phyloP scores from a whole-genome alignment of 2,329 filamentous ascomycete species.

The Zymoseptoria passerinii region DNA sequence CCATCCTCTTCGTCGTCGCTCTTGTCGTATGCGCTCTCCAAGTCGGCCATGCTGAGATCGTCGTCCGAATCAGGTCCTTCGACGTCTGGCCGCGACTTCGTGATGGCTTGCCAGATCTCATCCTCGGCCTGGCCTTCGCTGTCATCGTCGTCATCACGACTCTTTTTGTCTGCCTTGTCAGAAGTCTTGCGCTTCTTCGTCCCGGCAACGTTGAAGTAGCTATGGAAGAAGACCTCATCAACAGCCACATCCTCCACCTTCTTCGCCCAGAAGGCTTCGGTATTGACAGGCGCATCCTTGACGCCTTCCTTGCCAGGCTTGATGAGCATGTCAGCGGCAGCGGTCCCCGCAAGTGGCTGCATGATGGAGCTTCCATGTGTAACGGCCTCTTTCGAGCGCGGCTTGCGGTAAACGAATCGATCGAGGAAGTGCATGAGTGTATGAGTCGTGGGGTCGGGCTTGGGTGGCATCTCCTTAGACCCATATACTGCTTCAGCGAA shows the following conservation, averaged over 20 bases:
- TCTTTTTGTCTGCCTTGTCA: constrained; percentile 48
- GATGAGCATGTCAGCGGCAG: constrained; percentile 53
- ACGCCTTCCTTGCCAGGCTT: constrained; percentile 42
- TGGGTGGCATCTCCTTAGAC: constrained; percentile 64
- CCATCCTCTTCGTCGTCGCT: constrained; percentile 28
- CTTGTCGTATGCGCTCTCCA: constrained; percentile 31
- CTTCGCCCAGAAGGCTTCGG: constrained; percentile 83
- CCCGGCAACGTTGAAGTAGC: constrained; percentile 72
- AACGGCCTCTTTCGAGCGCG: constrained; percentile 56
- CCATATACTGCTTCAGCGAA: constrained; percentile 67
- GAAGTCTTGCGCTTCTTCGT: constrained; percentile 48
- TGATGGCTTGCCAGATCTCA: constrained; percentile 86
- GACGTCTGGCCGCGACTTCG: constrained; percentile 69
- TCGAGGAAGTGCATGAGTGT: constrained; percentile 93
- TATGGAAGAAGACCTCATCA: constrained; percentile 96
- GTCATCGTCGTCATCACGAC: constrained; percentile 35
- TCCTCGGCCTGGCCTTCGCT: constrained; percentile 44
- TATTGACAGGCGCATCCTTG: constrained; percentile 59
- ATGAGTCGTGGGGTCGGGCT: constrained; percentile 84
- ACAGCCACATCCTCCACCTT: constrained; percentile 78
- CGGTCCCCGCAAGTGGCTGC: constrained; percentile 72
- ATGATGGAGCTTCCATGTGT: constrained; percentile 84
- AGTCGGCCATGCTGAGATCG: constrained; percentile 46
- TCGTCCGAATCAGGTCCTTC: constrained; percentile 55
- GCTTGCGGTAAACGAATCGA: constrained; percentile 95